Evolutionary conservation across 495 filamentous ascomycete genomes (phyloP), one percentile per base, ranked within the genome.

Genomic region (Penicillium psychrofluorescens): DNA sequence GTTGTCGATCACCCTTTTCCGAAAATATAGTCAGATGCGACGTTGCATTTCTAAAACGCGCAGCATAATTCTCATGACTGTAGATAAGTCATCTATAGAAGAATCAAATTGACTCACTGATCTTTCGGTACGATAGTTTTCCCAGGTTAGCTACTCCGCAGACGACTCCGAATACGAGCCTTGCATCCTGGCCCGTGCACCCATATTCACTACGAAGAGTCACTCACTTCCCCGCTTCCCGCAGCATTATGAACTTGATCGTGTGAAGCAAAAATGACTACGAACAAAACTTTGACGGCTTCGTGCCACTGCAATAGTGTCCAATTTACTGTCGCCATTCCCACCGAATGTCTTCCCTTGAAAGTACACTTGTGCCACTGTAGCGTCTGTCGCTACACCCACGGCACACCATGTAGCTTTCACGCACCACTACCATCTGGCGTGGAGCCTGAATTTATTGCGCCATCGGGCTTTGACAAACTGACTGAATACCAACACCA

Each of bases 301-400:
- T 63, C 71, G 12, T 86, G 82, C 51, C 71, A 72, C 49, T 86
- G 81, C 52, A 62, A 63, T 28, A 49, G 56, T 12, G 59, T 68
- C 8, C 67, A 56, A 57, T 58, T 61, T 43, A 55, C 49, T 12
- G 12, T 67, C 15, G 50, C 49, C 40, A 14, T 63, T 28, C 49
- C 58, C 36, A 30, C 49, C 38, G 15, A 41, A 48, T 11, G 42
- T 9, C 48, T 66, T 28, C 64, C 62, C 6, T 41, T 66, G 10
- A 42, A 54, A 36, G 46, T 62, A n/a, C 62, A 66, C 33, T 46
- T 87, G 35, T 87, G 83, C 62, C 81, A 83, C 50, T 87, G 83
- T 66, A 61, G 63, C 53, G 66, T 66, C 36, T 86, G 81, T 51
- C 79, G 84, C 38, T 76, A 76, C 45, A 62, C 63, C 6, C 74